Base-by-base conservation (phyloP, 768 basidiomycete species). In the Lentinula aciculospora region DNA sequence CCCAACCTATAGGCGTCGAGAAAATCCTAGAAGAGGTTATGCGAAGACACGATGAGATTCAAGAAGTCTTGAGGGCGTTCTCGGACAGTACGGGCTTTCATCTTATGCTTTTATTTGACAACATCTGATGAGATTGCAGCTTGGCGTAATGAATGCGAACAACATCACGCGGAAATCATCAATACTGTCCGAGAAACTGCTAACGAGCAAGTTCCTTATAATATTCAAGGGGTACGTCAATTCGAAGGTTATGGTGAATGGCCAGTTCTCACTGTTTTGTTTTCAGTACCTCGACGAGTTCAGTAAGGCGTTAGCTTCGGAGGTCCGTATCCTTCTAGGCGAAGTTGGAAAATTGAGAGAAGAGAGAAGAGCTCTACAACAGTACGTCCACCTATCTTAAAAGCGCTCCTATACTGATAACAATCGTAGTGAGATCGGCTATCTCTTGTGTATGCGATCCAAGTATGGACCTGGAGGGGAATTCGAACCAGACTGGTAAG, bases 391-490 rank as follows among this genome's bases (percentile, higher is more conserved):
- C 15, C 31, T 15, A 15, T 15, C 0, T 28, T 46, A 44, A 40
- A 47, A 28, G 34, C 17, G 37, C 46, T 37, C 25, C n/a, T 60
- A 15, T 55, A 31, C 0, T 19, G 10, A 44, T 19, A 6, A 25
- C n/a, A 25, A 44, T 36, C 61, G 10, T 61, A 92, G 91, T 64
- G 89, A 92, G 75, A 77, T 94, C 56, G 91, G 88, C 27, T 81
- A 77, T 57, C 74, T 94, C 25, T 69, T 93, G 59, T 75, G 77
- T 63, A 76, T 87, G 77, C 84, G 82, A 68, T 78, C 88, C 39
- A 88, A 88, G 66, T 89, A 91, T 62, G 86, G 85, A 4, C 84
- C 89, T n/a, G 90, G 89, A 57, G 92, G 92, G 51, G 86, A 91
- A 68, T 94, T 88, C 65, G 87, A 92, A 64, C 81, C 86, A 7